A percentile compares a stretch with the other conserved stretches of the same genome.
Conservation (phyloP, 2,329 filamentous ascomycete genomes). For the Hortaea werneckii region DNA sequence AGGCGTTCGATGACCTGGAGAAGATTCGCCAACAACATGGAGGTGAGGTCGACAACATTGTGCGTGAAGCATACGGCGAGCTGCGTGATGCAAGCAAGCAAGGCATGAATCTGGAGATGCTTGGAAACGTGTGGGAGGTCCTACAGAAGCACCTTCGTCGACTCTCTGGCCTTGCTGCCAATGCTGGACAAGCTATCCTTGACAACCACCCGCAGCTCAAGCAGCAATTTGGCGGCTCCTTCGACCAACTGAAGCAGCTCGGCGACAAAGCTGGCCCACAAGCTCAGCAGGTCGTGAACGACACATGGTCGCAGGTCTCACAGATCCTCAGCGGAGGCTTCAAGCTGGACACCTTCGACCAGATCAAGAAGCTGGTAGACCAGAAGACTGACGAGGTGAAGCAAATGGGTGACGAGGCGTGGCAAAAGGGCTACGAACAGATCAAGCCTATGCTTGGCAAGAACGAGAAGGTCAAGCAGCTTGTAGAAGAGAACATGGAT, state of each 20-base stretch:
- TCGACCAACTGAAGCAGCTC: conserved; percentile 60
- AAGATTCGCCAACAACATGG: conserved; percentile 56
- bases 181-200: conserved; percentile 54
- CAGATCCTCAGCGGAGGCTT: conserved; percentile 55
- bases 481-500: conserved; percentile 61
- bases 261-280: conserved; percentile 63
- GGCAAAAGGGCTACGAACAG: conserved; percentile 56
- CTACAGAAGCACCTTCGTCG: conserved; percentile 52
- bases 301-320: conserved; percentile 58
- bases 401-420: conserved; percentile 60
- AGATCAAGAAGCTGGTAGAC: conserved; percentile 52
- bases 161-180: conserved; percentile 51
- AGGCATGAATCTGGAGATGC: conserved; percentile 55
- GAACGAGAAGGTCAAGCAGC: conserved; percentile 63
- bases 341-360: conserved; percentile 43
- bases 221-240: conserved; percentile 58
- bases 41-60: conserved; percentile 59
- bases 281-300: conserved; percentile 64
- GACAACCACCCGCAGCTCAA: conserved; percentile 65
- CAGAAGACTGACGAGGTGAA: conserved; percentile 59
- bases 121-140: conserved; percentile 50
- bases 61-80: conserved; percentile 57
- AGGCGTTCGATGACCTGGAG: conserved; percentile 61
- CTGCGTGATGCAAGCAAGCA: conserved; percentile 48
- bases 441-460: conserved; percentile 65